Evolutionary conservation across 108 stramenopile species (phyloP), one percentile per base, ranked within the genome.

Genomic region (Cyclostephanos tholiformis): DNA sequence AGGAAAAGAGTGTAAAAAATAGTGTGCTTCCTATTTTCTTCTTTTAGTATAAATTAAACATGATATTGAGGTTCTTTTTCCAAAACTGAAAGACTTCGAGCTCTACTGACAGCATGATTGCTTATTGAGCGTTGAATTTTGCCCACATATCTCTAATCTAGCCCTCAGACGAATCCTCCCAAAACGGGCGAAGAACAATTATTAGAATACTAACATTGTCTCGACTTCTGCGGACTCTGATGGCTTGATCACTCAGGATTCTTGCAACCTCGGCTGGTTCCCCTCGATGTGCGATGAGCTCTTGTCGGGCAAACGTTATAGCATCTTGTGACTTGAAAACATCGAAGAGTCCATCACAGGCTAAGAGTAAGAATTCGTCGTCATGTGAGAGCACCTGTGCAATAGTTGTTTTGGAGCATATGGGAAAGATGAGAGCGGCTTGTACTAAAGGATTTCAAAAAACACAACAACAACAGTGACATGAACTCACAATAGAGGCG

Each of bases 271-370:
- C 95, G 10, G 92, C 95, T 50, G 95, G 95, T 66, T 96, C 97
- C 36, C 95, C 95, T 65, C 90, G 75, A 63, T 97, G 87, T 25
- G 92, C 90, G 55, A 91, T 87, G 30, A 95, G 85, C 66, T 90
- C 87, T 78, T 93, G 89, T 51, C 94, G 70, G 22, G 94, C 95
- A 55, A 97, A 80, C 23, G 91, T 91, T 71, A 97, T 92, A 26
- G 94, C 97, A 75, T 98, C 98, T 72, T 94, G 91, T 75, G 94
- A 95, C 51, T 94, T 84, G 84, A 97, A 96, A 6, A 99, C 98
- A 77, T 99, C 98, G 73, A 97, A 99, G 8, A 99, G 83, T 43
- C 98, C 98, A 73, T 99, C 98, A 83, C 98, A 99, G 19, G 98
- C 98, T 61, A 99, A 82, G 35, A 99, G 79, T 35, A 97, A 74